phyloP scores from a whole-genome alignment of 2,329 filamentous ascomycete species.

The Fusarium secorum region DNA sequence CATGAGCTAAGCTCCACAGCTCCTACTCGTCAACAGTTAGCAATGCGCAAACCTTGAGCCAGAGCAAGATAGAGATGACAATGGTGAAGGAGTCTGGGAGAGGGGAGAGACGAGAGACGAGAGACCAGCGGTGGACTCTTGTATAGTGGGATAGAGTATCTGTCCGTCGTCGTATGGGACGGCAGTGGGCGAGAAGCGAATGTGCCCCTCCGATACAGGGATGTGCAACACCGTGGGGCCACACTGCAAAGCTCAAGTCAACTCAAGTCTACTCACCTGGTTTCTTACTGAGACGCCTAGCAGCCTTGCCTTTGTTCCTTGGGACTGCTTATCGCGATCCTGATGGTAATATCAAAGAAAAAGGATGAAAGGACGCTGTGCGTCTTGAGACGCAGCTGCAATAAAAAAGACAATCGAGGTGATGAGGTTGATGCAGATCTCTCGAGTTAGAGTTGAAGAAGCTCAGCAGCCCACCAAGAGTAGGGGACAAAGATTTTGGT shows the following conservation, averaged over 20 bases:
- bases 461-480: constrained; percentile 31
- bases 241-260: constrained; percentile 32
- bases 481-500: constrained; percentile 24
- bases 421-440: not conserved
- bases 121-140: constrained; percentile 39
- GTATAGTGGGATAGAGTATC: constrained; percentile 21
- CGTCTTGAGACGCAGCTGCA: not conserved
- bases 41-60: constrained; percentile 30
- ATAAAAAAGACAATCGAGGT: not conserved
- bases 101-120: constrained; percentile 25
- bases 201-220: constrained; percentile 42
- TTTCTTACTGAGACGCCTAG: not conserved
- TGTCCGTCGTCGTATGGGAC: constrained; percentile 10
- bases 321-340: not conserved
- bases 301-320: not conserved
- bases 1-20: constrained; percentile 41
- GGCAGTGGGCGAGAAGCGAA: constrained; percentile 40
- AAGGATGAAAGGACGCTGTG: not conserved
- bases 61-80: constrained; percentile 12
- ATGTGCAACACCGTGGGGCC: constrained; percentile 40
- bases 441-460: constrained; percentile 29
- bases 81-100: constrained; percentile 20
- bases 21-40: constrained; percentile 36
- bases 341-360: not conserved
- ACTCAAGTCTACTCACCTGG: constrained; percentile 25